Conservation (phyloP, 202 grass and related monocot species). For the Bolboschoenoplectus hybrid region DNA sequence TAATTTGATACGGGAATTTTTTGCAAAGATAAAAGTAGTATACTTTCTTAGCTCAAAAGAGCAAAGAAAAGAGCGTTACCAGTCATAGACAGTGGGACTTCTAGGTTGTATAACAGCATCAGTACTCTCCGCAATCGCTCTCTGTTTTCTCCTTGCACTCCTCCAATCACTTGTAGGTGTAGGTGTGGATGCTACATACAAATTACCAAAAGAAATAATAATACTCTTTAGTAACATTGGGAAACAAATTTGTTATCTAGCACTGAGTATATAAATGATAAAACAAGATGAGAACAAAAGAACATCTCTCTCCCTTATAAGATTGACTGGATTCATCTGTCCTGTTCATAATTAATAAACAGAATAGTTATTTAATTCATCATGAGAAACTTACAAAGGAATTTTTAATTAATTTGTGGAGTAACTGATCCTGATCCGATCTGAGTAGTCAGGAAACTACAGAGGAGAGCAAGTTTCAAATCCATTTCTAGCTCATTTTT, state of each 20-base stretch:
- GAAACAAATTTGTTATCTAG: background rate
- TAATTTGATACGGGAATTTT: background rate
- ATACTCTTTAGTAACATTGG: background rate
- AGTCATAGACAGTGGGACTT: constrained; percentile 85
- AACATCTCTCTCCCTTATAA: background rate
- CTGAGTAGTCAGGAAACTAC: constrained; percentile 20
- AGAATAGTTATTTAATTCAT: background rate
- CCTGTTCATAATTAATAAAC: background rate
- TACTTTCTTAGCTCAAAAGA: background rate
- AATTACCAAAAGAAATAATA: background rate
- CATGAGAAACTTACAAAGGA: background rate
- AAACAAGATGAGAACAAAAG: background rate
- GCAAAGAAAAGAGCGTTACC: constrained; percentile 44
- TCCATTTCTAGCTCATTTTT: background rate
- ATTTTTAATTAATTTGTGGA: background rate
- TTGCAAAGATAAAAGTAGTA: background rate
- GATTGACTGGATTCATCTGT: background rate
- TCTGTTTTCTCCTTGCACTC: constrained; percentile 53
- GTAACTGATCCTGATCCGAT: constrained; percentile 1
- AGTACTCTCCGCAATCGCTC: constrained; percentile 43
- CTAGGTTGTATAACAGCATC: constrained; percentile 51
- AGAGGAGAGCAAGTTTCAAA: background rate
- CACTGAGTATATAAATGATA: background rate
- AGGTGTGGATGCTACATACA: constrained; percentile 24
- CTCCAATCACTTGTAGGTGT: constrained; percentile 44